These are phyloP conservation scores for Alternaria sp. DNA, from an alignment of 2,329 filamentous ascomycete genomes.

Conservation along the genomic window DNA sequence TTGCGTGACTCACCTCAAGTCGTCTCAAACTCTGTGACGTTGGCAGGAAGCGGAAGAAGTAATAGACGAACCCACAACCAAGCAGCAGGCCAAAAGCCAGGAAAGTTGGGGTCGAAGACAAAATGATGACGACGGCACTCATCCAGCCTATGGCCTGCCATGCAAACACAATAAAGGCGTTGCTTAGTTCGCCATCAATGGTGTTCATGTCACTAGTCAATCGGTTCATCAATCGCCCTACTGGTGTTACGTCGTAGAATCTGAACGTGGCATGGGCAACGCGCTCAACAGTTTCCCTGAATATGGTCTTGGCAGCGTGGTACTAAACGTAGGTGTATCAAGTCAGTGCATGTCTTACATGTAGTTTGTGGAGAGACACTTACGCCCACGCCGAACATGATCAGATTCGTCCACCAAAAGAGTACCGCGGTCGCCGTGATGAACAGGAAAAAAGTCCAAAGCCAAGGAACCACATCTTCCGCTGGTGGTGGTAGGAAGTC, in stretches of 20 bases:
- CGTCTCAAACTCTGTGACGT: slow-evolving; percentile 83
- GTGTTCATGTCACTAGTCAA: slow-evolving; percentile 90
- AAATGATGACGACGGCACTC: slow-evolving; percentile 79
- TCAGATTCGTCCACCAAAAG: slow-evolving; percentile 68
- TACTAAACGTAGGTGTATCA: slow-evolving; percentile 49
- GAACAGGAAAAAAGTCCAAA: slow-evolving; percentile 73
- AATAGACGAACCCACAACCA: slow-evolving; percentile 72
- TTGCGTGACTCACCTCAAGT: slow-evolving; percentile 63
- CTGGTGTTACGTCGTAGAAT: slow-evolving; percentile 89
- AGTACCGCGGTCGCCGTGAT: slow-evolving; percentile 45
- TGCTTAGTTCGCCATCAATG: slow-evolving; percentile 84
- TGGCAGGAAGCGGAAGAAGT: slow-evolving; percentile 80
- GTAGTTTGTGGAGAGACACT: neutral
- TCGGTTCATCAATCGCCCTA: slow-evolving; percentile 90
- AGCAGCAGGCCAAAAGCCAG: slow-evolving; percentile 75
- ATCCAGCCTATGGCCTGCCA: slow-evolving; percentile 76
- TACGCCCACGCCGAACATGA: slow-evolving; percentile 75
- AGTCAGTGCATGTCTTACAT: neutral
- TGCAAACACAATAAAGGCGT: slow-evolving; percentile 74
- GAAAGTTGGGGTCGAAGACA: slow-evolving; percentile 78
- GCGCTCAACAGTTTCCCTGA: slow-evolving; percentile 73
- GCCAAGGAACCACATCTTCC: slow-evolving; percentile 75
- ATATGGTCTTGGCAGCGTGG: slow-evolving; percentile 77
- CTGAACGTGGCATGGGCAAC: slow-evolving; percentile 85
- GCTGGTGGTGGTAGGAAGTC: slow-evolving; percentile 70